A percentile compares a stretch with the other conserved stretches of the same genome.
phyloP scores from a whole-genome alignment of 257 asterid species.

The Petunia secreta region DNA sequence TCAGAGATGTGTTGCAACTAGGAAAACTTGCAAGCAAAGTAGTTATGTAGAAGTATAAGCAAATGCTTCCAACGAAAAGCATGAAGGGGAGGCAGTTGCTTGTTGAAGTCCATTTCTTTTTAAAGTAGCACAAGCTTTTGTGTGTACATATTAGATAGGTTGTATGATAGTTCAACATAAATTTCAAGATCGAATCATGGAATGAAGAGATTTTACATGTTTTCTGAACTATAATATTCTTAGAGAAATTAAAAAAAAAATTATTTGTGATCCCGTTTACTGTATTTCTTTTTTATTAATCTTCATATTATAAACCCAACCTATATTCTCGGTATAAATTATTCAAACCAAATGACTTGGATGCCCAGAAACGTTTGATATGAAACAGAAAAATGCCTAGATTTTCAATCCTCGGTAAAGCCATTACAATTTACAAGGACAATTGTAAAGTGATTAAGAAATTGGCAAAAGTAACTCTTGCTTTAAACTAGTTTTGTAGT shows the following conservation, averaged over 20 bases:
- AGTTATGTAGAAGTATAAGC: neutral
- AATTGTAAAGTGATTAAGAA: no score
- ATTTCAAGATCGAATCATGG: neutral
- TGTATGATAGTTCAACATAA: no score
- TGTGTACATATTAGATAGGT: neutral
- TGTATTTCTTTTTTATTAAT: neutral
- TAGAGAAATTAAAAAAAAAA: neutral
- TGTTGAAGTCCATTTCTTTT: neutral
- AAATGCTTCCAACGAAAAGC: slow-evolving; percentile 20
- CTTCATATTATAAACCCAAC: neutral
- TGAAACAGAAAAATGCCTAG: no score
- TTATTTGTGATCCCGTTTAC: neutral
- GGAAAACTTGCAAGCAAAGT: slow-evolving; percentile 17
- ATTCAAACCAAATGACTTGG: no score
- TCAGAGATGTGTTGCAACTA: neutral
- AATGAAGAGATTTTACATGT: neutral
- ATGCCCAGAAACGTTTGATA: no score
- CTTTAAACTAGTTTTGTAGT: no score
- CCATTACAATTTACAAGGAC: no score
- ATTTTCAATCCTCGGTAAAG: no score
- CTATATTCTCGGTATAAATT: no score
- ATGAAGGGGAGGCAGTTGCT: neutral
- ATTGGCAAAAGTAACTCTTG: no score
- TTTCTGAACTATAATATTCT: neutral
- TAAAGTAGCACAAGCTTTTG: slow-evolving; percentile 8